Evolutionary conservation across 805 yeast species (phyloP), one percentile per base, ranked within the genome.

Genomic region (Kuraishia ogatae): DNA sequence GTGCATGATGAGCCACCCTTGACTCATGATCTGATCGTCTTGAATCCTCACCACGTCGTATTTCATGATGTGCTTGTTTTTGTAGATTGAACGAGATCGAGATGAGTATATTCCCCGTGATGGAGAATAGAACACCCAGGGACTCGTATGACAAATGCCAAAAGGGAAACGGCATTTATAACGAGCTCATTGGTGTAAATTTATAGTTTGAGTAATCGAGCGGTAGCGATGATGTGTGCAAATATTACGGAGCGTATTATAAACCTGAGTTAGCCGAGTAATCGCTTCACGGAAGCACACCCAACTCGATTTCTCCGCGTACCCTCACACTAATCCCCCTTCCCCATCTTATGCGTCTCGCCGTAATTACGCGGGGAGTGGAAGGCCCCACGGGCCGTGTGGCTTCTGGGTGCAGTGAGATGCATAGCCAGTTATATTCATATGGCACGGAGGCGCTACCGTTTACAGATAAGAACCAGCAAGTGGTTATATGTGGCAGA

Each of bases 41-140:
- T 39, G 28, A 24, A 50, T 24, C 49, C 2, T 55, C 19, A 15
- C 43, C 43, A 35, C 43, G 43, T 35, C 43, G 43, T 35, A 61
- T 46, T 24, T 58, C 57, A 10, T 52, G 56, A 53, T 63, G 67
- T 11, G 69, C 67, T 29, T 61, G 60, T 50, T 64, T 66, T 52
- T 66, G 69, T n/a, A 64, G 58, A 48, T 66, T 66, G 21, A 66
- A 53, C 2, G 68, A 64, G 20, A 66, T 39, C 1, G 69, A 64
- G 26, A 66, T 64, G 39, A 66, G 57, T 4, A 66, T 46, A 52
- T 65, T 66, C 21, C 69, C 68, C 2, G 58, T 47, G 21, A 66
- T 57, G n/a, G 67, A 60, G 20, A 65, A 57, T 2, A 65, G 20
- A n/a, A 64, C 53, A 23, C 69, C 68, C 50, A 61, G 51, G 6